Evolutionary conservation across 495 filamentous ascomycete species (phyloP).

Genomic region (Opeltia flavorubescens): DNA sequence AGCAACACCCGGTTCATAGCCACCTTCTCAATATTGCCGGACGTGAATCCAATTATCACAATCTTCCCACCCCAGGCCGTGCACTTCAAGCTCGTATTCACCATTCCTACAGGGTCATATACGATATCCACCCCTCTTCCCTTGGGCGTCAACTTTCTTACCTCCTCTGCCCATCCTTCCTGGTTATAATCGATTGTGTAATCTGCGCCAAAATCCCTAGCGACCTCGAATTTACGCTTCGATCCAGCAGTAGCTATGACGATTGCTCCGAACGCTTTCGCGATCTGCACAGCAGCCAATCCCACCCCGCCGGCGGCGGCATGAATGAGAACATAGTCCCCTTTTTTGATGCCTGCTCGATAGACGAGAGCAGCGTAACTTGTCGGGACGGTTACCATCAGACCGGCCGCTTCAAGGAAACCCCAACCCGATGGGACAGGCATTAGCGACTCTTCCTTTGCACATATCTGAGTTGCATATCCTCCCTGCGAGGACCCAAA

Average conservation of each 20-base stretch:
- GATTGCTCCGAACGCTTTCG: constrained; percentile 77
- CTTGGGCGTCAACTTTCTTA: constrained; percentile 60
- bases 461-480: constrained; percentile 64
- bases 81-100: constrained; percentile 35
- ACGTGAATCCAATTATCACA: constrained; percentile 82
- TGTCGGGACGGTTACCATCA: constrained; percentile 86
- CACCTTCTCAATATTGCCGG: constrained; percentile 78
- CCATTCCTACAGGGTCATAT: constrained; percentile 79
- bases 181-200: constrained; percentile 60
- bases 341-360: constrained; percentile 57
- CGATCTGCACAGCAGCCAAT: constrained; percentile 81
- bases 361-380: constrained; percentile 75
- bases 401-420: constrained; percentile 70
- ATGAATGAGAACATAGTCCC: constrained; percentile 83
- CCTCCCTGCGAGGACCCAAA: constrained; percentile 81
- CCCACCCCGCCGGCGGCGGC: constrained; percentile 89
- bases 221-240: constrained; percentile 62
- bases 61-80: constrained; percentile 82
- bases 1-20: constrained; percentile 81
- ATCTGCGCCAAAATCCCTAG: constrained; percentile 70
- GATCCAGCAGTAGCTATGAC: constrained; percentile 84
- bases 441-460: constrained; percentile 49
- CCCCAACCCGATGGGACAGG: constrained; percentile 69
- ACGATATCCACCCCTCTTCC: constrained; percentile 74
- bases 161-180: constrained; percentile 54